Percentiles rank a stretch among this genome's conserved stretches.
Evolutionary conservation across 805 yeast genomes (phyloP).

Genomic region (Lipomyces yamadae): DNA sequence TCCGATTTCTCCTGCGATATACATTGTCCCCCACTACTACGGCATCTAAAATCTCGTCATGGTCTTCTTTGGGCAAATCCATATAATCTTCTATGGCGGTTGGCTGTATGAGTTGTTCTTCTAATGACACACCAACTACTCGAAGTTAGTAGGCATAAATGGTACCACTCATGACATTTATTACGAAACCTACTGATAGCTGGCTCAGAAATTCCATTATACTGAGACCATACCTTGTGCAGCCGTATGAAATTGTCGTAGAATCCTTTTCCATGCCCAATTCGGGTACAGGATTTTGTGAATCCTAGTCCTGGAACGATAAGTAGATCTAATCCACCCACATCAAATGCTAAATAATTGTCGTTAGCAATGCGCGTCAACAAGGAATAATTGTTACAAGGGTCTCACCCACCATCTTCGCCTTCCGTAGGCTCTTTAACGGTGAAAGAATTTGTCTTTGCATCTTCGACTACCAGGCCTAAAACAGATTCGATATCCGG

Average conservation of each 20-base stretch:
- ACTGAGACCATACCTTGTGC: constrained; percentile 48
- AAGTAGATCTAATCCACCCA: constrained; percentile 65
- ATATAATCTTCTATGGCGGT: background rate
- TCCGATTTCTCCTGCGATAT: constrained; percentile 10
- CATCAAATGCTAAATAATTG: constrained; percentile 34
- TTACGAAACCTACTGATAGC: background rate
- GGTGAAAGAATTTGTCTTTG: background rate
- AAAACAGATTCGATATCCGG: constrained; percentile 7
- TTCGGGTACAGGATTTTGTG: constrained; percentile 55
- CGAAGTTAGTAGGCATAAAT: background rate
- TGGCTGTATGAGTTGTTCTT: constrained; percentile 59
- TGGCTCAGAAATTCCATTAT: constrained; percentile 4
- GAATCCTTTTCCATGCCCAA: constrained; percentile 94
- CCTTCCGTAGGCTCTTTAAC: constrained; percentile 15
- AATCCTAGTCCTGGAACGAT: constrained; percentile 89
- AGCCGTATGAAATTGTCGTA: constrained; percentile 77
- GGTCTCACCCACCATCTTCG: constrained; percentile 8
- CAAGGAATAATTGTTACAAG: background rate
- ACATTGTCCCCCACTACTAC: constrained; percentile 53
- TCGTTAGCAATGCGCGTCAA: background rate
- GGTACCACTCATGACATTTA: background rate
- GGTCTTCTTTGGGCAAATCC: constrained; percentile 60
- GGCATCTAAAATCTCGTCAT: constrained; percentile 64
- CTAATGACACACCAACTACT: constrained; percentile 65
- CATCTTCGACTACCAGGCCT: background rate